phyloP scores from a whole-genome alignment of 306 rosid genomes.

The Macrotyloma uniflorum region DNA sequence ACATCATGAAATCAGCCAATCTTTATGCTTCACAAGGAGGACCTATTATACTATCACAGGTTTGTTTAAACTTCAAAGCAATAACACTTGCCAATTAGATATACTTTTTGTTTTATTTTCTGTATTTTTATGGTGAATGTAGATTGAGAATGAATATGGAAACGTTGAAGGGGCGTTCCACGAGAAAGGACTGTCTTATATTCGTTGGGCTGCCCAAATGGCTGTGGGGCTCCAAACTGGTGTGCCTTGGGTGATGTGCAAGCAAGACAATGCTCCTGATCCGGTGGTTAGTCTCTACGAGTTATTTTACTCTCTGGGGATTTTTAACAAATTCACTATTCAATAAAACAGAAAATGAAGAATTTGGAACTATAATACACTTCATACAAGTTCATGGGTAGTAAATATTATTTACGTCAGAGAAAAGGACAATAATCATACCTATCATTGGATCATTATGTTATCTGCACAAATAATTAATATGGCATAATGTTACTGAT shows the following conservation, averaged over 20 bases:
- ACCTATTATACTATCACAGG: slow-evolving; percentile 89
- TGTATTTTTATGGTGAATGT: slow-evolving; percentile 18
- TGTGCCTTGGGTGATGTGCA: slow-evolving; percentile 95
- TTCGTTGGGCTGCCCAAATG: slow-evolving; percentile 88
- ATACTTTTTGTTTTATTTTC: neutral
- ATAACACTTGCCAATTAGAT: neutral
- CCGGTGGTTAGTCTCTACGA: slow-evolving; percentile 65
- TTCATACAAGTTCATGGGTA: neutral
- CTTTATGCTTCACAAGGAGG: slow-evolving; percentile 95
- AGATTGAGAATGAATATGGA: slow-evolving; percentile 93
- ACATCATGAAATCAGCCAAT: slow-evolving; percentile 70
- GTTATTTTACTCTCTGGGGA: neutral
- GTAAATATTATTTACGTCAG: neutral
- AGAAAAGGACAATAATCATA: neutral
- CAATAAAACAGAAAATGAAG: neutral
- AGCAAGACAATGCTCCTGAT: slow-evolving; percentile 89
- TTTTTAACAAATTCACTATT: neutral
- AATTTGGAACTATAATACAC: neutral
- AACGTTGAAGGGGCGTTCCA: slow-evolving; percentile 57
- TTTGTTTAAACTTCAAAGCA: slow-evolving; percentile 48
- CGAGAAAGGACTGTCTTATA: slow-evolving; percentile 64
- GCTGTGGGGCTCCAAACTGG: slow-evolving; percentile 80
- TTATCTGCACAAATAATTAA: neutral
- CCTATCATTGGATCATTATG: neutral
- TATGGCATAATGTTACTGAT: neutral